These are phyloP conservation scores for Epichloe elymi DNA, from an alignment of 2,329 filamentous ascomycete genomes.

Conservation along the genomic window DNA sequence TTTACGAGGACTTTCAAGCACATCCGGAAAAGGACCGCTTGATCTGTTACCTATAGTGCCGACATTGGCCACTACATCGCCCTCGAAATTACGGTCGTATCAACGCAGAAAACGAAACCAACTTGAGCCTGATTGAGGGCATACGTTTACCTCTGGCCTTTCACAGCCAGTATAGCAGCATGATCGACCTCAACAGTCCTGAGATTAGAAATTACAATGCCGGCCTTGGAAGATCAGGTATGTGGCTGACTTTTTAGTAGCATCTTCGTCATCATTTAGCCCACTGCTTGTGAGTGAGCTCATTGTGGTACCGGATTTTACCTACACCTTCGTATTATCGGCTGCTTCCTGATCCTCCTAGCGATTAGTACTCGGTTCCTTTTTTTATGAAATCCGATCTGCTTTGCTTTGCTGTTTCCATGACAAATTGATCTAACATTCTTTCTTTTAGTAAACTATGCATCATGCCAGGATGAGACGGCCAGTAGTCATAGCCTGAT, in stretches of 20 bases:
- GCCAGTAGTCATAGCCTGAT: background rate
- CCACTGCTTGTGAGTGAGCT: no score
- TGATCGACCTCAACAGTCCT: background rate
- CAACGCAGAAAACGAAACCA: slow-evolving; percentile 23
- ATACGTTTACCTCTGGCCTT: slow-evolving; percentile 12
- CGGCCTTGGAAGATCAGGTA: background rate
- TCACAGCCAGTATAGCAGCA: slow-evolving; percentile 2
- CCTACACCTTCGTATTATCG: no score
- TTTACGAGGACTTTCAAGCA: background rate
- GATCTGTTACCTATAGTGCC: slow-evolving; percentile 8
- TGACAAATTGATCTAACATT: background rate
- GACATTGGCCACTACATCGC: slow-evolving; percentile 9
- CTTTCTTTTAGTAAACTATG: background rate
- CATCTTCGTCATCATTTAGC: background rate
- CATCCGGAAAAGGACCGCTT: background rate
- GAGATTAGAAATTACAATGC: background rate
- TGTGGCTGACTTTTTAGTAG: background rate
- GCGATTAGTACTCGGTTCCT: no score
- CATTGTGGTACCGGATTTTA: no score
- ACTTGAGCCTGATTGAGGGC: slow-evolving; percentile 16
- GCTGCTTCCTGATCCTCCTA: no score
- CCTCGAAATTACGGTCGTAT: slow-evolving; percentile 19
- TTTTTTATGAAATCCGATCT: no score
- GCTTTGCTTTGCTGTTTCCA: background rate
- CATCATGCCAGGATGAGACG: background rate